Evolutionary conservation across 768 basidiomycete genomes (phyloP).

Genomic region (Lactarius sanguifluus): DNA sequence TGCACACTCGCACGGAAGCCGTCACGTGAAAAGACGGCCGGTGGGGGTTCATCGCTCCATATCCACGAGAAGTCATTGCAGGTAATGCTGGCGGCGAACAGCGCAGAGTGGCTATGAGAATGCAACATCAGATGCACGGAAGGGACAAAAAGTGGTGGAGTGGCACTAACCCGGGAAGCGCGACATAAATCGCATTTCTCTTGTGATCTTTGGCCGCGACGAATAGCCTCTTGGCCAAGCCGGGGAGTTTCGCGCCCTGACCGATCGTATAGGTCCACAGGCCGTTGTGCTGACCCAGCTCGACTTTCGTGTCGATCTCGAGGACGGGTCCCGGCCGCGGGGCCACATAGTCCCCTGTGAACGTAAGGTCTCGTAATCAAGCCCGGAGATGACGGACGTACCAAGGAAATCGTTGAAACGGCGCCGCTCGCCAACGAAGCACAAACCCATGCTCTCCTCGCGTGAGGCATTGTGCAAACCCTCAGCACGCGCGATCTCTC

Average conservation of each 20-base stretch:
- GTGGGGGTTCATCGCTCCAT: constrained; percentile 60
- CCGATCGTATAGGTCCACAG: constrained; percentile 88
- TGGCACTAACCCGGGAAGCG: constrained; percentile 58
- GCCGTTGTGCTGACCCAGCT: constrained; percentile 64
- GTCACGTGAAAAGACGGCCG: constrained; percentile 39
- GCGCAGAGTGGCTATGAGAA: constrained; percentile 54
- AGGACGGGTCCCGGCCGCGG: constrained; percentile 70
- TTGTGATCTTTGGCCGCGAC: constrained; percentile 68
- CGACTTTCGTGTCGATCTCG: constrained; percentile 52
- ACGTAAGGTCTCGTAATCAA: not conserved
- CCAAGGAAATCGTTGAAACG: constrained; percentile 74
- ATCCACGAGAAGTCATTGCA: constrained; percentile 72
- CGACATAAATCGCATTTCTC: constrained; percentile 71
- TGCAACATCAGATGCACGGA: not conserved
- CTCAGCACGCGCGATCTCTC: constrained; percentile 63
- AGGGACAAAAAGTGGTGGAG: not conserved
- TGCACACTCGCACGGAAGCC: constrained; percentile 56
- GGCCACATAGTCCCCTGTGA: constrained; percentile 71
- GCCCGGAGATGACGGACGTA: constrained; percentile 36
- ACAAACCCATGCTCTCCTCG: constrained; percentile 90
- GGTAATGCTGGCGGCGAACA: constrained; percentile 41
- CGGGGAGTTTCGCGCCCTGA: constrained; percentile 67
- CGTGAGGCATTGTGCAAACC: constrained; percentile 70
- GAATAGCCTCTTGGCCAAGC: constrained; percentile 62
- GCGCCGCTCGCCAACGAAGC: constrained; percentile 84